Base-by-base conservation (phyloP, 2,329 filamentous ascomycete genomes). In the Fusarium nematophilum region DNA sequence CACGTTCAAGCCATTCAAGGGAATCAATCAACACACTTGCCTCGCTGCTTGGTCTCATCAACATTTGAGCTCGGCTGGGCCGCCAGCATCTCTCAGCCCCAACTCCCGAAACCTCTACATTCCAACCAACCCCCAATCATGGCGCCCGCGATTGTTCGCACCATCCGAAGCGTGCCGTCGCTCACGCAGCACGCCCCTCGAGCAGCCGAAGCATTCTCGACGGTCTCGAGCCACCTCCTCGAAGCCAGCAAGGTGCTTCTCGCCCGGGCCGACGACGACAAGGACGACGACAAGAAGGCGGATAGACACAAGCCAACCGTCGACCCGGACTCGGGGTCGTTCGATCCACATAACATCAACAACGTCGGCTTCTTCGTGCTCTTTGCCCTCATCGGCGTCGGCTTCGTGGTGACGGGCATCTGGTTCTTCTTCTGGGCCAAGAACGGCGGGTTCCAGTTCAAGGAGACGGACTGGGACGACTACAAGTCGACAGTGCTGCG, bases 401-500 rank as follows among this genome's bases (percentile, higher is more conserved):
- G 79, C 26, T 90, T 98, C 72, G 90, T 95, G 18, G 55, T 91
- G 4, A 85, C 82, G 0, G 86, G 83, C 18, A 92, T 98, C 71
- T 99, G 95, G 93, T 97, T 99, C 84, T 98, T 99, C 84, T 96
- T 96, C 83, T 96, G 92, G 90, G 94, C 94, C 53, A 94, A 91
- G 78, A 97, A 98, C 68, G 95, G 95, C 59, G 95, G 95, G 11
- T 97, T 98, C 79, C 81, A 90, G 62, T 98, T 93, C 83, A 84
- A 85, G 39, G 80, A 96, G 61, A 83, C 86, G 29, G 95, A 99
- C 76, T 99, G 95, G 94, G 94, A 98, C 6, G 95, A 99, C 71
- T 99, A 99, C 86, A 98, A 98, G 75, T 90, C 90, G 2, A 97
- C 94, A 0, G 95, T 99, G 2, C 78, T 99, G 38, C 86, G 95